Evolutionary conservation across 1,284 basidiomycete species (phyloP).

Genomic region (Cutaneotrichosporon cutaneum): DNA sequence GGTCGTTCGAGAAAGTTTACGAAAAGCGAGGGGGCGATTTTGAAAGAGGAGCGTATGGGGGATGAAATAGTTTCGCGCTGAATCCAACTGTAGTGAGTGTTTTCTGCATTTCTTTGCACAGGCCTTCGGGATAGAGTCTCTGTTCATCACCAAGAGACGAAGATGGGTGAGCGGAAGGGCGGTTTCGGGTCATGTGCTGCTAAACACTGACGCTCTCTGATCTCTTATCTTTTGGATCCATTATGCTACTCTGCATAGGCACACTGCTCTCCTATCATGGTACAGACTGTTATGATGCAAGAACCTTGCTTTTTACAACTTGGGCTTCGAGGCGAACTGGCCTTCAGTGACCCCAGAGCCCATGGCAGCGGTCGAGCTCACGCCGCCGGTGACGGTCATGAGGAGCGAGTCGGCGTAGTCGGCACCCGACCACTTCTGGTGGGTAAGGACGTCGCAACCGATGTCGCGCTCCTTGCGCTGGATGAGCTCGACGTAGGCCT

Average conservation of each 20-base stretch:
- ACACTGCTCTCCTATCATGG: conserved; percentile 10
- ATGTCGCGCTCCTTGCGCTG: conserved; percentile 82
- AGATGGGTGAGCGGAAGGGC: too few relatives aligned
- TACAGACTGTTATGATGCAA: conserved; percentile 6
- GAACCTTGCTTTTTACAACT: conserved; percentile 17
- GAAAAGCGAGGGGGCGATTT: too few relatives aligned
- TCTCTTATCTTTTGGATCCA: background rate
- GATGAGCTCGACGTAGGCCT: conserved; percentile 61
- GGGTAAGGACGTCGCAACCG: conserved; percentile 79
- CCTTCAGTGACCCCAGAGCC: conserved; percentile 88
- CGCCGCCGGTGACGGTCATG: conserved; percentile 91
- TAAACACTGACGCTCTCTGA: too few relatives aligned
- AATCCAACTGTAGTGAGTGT: too few relatives aligned
- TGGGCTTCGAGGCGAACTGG: conserved; percentile 62
- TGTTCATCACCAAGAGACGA: too few relatives aligned
- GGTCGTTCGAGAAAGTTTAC: too few relatives aligned
- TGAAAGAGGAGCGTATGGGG: too few relatives aligned
- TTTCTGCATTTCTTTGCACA: too few relatives aligned
- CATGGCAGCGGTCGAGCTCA: conserved; percentile 95
- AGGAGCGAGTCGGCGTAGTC: conserved; percentile 88
- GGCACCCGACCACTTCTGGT: conserved; percentile 82
- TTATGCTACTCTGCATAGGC: conserved; percentile 3
- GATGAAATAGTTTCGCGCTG: too few relatives aligned
- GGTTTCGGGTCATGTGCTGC: too few relatives aligned
- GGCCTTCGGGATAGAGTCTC: too few relatives aligned